phyloP scores from a whole-genome alignment of 257 asterid genomes.

The Plantago ovata region DNA sequence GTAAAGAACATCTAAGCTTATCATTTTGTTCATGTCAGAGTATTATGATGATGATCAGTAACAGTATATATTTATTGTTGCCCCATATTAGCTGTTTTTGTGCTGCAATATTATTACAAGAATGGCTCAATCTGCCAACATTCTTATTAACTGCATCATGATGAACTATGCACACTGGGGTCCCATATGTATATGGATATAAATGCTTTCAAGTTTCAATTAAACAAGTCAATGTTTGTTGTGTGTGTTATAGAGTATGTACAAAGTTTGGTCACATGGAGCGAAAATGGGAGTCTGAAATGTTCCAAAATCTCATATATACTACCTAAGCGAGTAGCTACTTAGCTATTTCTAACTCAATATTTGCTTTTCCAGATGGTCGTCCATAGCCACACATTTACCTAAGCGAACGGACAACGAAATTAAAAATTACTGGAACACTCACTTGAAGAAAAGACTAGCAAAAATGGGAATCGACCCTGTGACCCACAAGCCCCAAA shows the following conservation, averaged over 20 bases:
- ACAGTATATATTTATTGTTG: constrained; percentile 15
- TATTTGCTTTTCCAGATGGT: constrained; percentile 75
- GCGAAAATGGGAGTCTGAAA: no score
- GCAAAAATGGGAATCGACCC: constrained; percentile 91
- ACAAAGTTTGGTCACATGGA: no score
- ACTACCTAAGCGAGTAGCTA: no score
- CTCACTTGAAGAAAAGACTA: constrained; percentile 76
- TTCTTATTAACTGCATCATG: background rate
- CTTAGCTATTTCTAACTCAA: no score
- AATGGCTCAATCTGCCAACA: background rate
- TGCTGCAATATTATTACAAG: constrained; percentile 3
- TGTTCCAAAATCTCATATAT: no score
- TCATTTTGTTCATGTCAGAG: constrained; percentile 1
- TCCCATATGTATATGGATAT: background rate
- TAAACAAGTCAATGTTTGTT: no score
- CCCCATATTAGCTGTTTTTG: background rate
- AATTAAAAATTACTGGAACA: constrained; percentile 85
- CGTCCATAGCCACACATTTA: constrained; percentile 88
- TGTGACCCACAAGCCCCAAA: constrained; percentile 79
- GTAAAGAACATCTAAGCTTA: background rate
- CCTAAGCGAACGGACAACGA: constrained; percentile 86
- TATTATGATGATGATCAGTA: background rate
- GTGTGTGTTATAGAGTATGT: no score
- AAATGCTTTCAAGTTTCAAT: background rate
- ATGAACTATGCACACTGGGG: background rate